Conservation (phyloP, 176 grass and related monocot genomes). For the Phragmites australis region DNA sequence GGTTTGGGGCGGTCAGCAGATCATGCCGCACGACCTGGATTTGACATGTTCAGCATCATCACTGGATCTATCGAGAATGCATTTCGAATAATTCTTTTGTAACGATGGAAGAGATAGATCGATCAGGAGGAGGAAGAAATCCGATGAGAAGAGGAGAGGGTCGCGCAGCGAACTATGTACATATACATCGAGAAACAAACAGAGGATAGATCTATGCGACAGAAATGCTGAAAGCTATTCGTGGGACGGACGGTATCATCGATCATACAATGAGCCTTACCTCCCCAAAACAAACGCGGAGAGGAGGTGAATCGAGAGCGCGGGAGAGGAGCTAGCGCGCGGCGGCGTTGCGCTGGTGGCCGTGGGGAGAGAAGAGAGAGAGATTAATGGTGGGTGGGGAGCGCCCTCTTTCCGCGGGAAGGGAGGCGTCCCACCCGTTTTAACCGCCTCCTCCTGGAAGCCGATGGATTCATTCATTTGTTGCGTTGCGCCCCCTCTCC, state of each 20-base stretch:
- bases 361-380: not conserved
- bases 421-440: conserved; percentile 41
- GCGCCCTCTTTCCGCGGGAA: conserved; percentile 54
- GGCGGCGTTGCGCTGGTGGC: conserved; percentile 1
- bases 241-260: too few species aligned
- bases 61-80: too few species aligned
- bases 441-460: conserved; percentile 29
- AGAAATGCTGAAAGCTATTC: too few species aligned
- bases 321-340: not conserved
- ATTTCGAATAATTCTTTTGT: too few species aligned
- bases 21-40: conserved; percentile 48
- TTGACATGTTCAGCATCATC: not conserved
- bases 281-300: conserved; percentile 36
- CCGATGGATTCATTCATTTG: not conserved
- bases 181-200: too few species aligned
- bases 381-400: conserved; percentile 45
- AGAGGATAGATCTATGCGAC: too few species aligned
- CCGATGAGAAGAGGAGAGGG: too few species aligned
- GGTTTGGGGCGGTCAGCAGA: conserved; percentile 48
- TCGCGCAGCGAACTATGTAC: too few species aligned
- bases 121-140: too few species aligned
- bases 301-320: not conserved
- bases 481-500: not conserved
- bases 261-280: not conserved
- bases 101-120: too few species aligned